These are phyloP conservation scores for Harrya chromipes DNA, from an alignment of 768 basidiomycete genomes.

Conservation along the genomic window DNA sequence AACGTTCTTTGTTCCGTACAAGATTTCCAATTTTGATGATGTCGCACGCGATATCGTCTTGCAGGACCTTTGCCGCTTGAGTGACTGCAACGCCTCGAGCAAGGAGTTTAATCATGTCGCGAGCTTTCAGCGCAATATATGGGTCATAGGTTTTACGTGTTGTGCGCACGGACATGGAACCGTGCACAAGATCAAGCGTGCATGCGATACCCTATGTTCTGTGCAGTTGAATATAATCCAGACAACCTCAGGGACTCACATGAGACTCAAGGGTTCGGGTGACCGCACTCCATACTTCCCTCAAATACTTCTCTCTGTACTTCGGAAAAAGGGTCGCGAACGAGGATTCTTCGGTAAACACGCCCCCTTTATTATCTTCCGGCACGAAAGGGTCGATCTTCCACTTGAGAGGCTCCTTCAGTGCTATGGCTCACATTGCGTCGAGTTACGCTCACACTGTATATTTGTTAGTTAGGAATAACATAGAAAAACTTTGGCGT, in stretches of 20 bases:
- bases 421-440: background rate
- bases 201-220: constrained; percentile 74
- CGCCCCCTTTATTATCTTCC: constrained; percentile 73
- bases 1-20: constrained; percentile 93
- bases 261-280: constrained; percentile 80
- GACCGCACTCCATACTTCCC: constrained; percentile 92
- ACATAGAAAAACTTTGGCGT: background rate
- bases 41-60: constrained; percentile 89
- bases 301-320: constrained; percentile 94
- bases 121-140: constrained; percentile 92
- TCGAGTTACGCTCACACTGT: constrained; percentile 41
- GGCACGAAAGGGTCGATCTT: constrained; percentile 78
- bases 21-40: constrained; percentile 97
- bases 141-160: constrained; percentile 98
- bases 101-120: constrained; percentile 93
- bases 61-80: constrained; percentile 86
- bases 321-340: constrained; percentile 99
- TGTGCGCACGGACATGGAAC: constrained; percentile 95
- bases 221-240: background rate
- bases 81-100: constrained; percentile 85
- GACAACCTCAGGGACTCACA: constrained; percentile 41
- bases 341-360: constrained; percentile 93
- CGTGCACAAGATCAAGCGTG: constrained; percentile 91
- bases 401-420: constrained; percentile 56
- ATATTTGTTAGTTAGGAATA: constrained; percentile 1